Percentiles rank a stretch among this genome's conserved stretches.
Conservation (phyloP, 371 early-diverging fungal genomes). For the Rhizopus arrhizus region DNA sequence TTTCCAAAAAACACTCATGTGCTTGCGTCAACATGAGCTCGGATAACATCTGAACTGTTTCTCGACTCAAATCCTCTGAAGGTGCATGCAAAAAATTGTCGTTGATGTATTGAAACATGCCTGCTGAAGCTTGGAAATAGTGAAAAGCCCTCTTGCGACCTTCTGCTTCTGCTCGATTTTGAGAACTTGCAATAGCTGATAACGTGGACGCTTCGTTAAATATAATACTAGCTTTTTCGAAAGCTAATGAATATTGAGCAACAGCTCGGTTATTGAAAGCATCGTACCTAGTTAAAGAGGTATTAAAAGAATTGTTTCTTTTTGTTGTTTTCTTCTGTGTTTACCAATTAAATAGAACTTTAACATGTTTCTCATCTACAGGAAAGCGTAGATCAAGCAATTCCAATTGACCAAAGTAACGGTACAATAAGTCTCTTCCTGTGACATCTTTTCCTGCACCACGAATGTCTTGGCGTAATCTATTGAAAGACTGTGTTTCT, state of each 20-base stretch:
- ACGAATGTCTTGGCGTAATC: slow-evolving; percentile 92
- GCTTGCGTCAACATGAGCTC: slow-evolving; percentile 93
- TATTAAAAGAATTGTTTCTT: too few species aligned
- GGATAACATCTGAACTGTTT: slow-evolving; percentile 81
- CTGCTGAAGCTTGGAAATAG: slow-evolving; percentile 91
- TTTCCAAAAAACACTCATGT: slow-evolving; percentile 91
- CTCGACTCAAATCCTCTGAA: slow-evolving; percentile 85
- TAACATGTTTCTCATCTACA: slow-evolving; percentile 87
- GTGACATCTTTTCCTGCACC: slow-evolving; percentile 91
- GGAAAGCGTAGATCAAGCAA: slow-evolving; percentile 91
- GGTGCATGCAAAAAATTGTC: slow-evolving; percentile 97
- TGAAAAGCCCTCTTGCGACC: slow-evolving; percentile 83
- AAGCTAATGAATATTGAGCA: slow-evolving; percentile 88
- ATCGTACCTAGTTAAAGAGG: slow-evolving; percentile 68
- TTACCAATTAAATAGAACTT: slow-evolving; percentile 88
- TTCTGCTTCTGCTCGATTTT: slow-evolving; percentile 73
- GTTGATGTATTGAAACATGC: slow-evolving; percentile 90
- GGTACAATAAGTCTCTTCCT: slow-evolving; percentile 89
- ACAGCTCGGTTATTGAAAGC: slow-evolving; percentile 66
- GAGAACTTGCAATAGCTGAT: slow-evolving; percentile 70
- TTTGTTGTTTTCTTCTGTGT: not conserved
- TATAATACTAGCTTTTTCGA: slow-evolving; percentile 93
- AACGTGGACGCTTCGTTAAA: slow-evolving; percentile 90
- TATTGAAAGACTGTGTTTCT: slow-evolving; percentile 84
- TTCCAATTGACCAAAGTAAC: slow-evolving; percentile 96